Percentiles rank a stretch among this genome's conserved stretches.
phyloP scores from a whole-genome alignment of 2,329 filamentous ascomycete genomes.

The Alternaria solani region DNA sequence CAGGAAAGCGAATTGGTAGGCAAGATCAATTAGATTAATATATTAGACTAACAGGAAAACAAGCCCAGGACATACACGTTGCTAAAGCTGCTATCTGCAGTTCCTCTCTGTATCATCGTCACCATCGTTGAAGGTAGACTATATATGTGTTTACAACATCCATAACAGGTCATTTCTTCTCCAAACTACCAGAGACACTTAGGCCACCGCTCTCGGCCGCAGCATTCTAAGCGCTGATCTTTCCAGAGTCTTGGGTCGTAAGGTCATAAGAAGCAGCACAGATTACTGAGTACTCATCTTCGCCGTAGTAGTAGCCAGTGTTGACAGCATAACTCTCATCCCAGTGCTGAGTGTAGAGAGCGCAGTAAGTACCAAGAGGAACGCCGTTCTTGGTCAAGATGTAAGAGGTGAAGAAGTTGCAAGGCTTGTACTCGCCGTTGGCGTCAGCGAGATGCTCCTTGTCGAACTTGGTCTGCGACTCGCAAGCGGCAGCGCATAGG shows the following conservation, averaged over 20 bases:
- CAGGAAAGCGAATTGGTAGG: not conserved
- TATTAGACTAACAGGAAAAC: not conserved
- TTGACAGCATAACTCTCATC: constrained; percentile 27
- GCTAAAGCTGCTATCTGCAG: not conserved
- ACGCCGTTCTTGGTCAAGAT: constrained; percentile 46
- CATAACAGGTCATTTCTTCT: too few species aligned
- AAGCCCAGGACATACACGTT: not conserved
- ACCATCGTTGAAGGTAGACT: too few species aligned
- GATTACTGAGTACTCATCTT: constrained; percentile 11
- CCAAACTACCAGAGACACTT: not conserved
- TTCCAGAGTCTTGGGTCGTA: constrained; percentile 15
- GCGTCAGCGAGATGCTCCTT: constrained; percentile 32
- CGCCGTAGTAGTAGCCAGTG: constrained; percentile 32
- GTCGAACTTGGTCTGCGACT: constrained; percentile 48
- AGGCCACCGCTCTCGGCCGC: not conserved
- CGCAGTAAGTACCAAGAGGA: constrained; percentile 51
- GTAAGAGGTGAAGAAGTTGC: constrained; percentile 52
- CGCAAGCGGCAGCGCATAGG: constrained; percentile 47
- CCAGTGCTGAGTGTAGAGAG: constrained; percentile 35
- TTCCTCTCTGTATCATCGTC: not conserved
- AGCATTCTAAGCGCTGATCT: not conserved
- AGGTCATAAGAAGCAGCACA: constrained; percentile 14
- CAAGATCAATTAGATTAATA: not conserved
- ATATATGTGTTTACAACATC: too few species aligned
- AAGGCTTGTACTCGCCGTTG: constrained; percentile 43